Base-by-base conservation (phyloP, 345 rosid species). In the Odontarrhena argentea region DNA sequence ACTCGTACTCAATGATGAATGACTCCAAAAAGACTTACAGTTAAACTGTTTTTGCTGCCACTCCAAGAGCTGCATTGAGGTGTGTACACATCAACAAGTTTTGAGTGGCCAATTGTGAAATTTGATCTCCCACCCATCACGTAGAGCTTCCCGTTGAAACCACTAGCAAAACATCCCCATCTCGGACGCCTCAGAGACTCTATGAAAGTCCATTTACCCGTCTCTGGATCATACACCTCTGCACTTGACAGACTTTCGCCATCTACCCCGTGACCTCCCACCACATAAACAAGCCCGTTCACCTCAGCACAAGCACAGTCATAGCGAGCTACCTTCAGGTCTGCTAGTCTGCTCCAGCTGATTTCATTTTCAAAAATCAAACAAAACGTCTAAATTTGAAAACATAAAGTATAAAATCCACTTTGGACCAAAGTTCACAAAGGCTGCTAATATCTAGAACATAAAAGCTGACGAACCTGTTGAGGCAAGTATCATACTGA, bases 91-190 rank as follows among this genome's bases (percentile, higher is more conserved):
- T 87, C 92, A 26, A 88, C 79, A 18, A 82, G 76, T 78, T 81
- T 87, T 2, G 97, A 87, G 77, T 89, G 83, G 5, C 99, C 96
- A 51, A 94, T 94, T 1, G 91, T 87, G 82, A 88, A 94, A 81
- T 83, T 87, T 2, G 99, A 94, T 74, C 97, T 87, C 59, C 99
- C 99, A 40, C 99, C 97, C 85, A 91, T 85, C 36, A 94, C 84
- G 9, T 91, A 91, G 32, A 91, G 89, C 75, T 87, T 91, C 44
- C 96, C 95, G 3, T 83, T 83, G 42, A 91, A 82, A 38, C 89
- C 61, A 11, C 85, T 87, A 8, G 91, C 99, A 14, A 94, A 91
- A 54, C 93, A 86, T 1, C 93, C 96, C 89, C 89, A 84, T 47
- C 99, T 79, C 1, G 97, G 96, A 51, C 95, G 78, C 68, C 96